These are phyloP conservation scores for Pestalotiopsis sp. DNA, from an alignment of 2,329 filamentous ascomycete genomes.

Conservation along the genomic window DNA sequence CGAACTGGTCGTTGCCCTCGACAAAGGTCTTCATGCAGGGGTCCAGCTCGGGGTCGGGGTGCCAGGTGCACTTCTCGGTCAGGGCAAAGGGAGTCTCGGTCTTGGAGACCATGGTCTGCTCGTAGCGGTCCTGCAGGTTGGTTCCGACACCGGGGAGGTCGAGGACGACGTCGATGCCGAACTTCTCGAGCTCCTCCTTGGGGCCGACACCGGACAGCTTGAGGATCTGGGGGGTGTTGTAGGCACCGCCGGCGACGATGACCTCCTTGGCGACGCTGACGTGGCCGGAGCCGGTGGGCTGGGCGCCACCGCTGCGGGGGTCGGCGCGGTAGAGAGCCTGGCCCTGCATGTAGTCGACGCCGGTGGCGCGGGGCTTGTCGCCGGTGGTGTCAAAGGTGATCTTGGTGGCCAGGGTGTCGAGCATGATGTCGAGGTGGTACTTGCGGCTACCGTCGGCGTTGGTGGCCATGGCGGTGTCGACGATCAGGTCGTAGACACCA, in stretches of 20 bases:
- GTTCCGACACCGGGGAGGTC: conserved; percentile 66
- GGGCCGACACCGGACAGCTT: conserved; percentile 50
- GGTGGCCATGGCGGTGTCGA: conserved; percentile 40
- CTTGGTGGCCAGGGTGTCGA: conserved; percentile 43
- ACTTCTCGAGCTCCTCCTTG: conserved; percentile 37
- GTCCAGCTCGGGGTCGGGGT: conserved; percentile 29
- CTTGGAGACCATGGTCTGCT: conserved; percentile 45
- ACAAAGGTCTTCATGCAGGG: conserved; percentile 39
- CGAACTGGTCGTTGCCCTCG: conserved; percentile 16
- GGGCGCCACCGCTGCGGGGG: conserved; percentile 32
- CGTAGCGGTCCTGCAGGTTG: conserved; percentile 62
- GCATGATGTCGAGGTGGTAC: conserved; percentile 39
- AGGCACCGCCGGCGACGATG: conserved; percentile 50
- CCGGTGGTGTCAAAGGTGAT: conserved; percentile 37
- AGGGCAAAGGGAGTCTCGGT: conserved; percentile 34
- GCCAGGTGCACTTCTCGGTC: conserved; percentile 32
- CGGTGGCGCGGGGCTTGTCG: conserved; percentile 37
- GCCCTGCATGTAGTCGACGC: conserved; percentile 44
- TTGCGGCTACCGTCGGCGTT: conserved; percentile 47
- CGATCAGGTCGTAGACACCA: conserved; percentile 47
- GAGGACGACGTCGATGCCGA: conserved; percentile 53
- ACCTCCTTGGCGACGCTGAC: conserved; percentile 45
- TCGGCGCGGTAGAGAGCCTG: conserved; percentile 46
- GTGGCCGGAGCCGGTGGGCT: conserved; percentile 24
- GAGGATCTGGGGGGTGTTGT: conserved; percentile 49